Evolutionary conservation across 202 grass and related monocot genomes (phyloP).

Genomic region (Miscanthus sacchariflorus): DNA sequence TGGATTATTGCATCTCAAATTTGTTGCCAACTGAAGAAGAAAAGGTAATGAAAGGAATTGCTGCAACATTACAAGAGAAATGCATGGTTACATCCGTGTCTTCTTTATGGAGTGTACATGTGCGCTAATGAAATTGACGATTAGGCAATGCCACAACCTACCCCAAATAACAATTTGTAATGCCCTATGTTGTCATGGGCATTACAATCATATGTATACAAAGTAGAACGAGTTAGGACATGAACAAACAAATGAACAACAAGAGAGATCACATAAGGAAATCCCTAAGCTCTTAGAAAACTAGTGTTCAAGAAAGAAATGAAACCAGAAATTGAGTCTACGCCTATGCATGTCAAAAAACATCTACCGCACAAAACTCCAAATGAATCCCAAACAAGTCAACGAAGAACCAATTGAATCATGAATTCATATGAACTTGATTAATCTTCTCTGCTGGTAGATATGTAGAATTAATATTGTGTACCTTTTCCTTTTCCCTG

Average conservation of each 20-base stretch:
- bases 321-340: background rate
- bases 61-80: background rate
- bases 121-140: background rate
- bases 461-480: background rate
- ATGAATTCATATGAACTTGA: background rate
- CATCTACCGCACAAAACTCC: background rate
- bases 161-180: background rate
- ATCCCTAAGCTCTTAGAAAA: background rate
- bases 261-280: background rate
- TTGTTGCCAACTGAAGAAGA: background rate
- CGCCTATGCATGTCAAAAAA: background rate
- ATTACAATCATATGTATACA: background rate
- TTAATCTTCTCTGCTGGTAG: background rate
- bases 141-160: background rate
- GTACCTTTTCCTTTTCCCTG: slow-evolving; percentile 29
- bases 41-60: background rate
- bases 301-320: background rate
- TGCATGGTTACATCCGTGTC: background rate
- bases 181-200: background rate
- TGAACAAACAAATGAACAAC: background rate
- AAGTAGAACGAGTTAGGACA: background rate
- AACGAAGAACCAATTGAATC: background rate
- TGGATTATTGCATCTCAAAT: background rate
- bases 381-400: background rate
- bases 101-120: background rate